phyloP scores from a whole-genome alignment of 2,329 filamentous ascomycete genomes.

The Aspergillus costaricaensis region DNA sequence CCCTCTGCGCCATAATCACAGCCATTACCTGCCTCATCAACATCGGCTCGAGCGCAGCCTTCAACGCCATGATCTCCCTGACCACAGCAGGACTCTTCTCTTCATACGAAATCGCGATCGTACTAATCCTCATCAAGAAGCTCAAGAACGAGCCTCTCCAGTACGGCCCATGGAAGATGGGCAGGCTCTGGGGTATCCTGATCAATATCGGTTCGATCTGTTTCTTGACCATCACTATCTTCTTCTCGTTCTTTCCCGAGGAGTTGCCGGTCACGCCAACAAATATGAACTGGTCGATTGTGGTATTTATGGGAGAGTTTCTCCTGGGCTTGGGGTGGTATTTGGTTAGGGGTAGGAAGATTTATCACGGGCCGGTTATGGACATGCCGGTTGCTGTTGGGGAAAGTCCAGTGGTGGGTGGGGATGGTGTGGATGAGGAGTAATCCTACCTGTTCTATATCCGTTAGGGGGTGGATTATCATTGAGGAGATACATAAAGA shows the following conservation, averaged over 20 bases:
- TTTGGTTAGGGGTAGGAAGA: slow-evolving; percentile 31
- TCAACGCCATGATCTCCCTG: slow-evolving; percentile 56
- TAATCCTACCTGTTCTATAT: too few relatives aligned
- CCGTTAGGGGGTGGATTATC: fast-evolving
- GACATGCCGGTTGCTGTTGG: background rate
- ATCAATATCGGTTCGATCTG: background rate
- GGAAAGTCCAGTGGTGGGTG: background rate
- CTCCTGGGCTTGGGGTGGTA: slow-evolving; percentile 45
- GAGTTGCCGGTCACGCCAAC: slow-evolving; percentile 30
- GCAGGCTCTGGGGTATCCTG: slow-evolving; percentile 25
- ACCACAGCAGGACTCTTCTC: slow-evolving; percentile 51
- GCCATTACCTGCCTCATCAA: slow-evolving; percentile 46
- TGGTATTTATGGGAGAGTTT: slow-evolving; percentile 43
- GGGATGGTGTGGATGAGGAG: background rate
- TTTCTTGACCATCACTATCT: slow-evolving; percentile 1
- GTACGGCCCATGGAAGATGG: slow-evolving; percentile 46
- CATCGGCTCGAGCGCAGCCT: slow-evolving; percentile 54
- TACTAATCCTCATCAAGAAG: slow-evolving; percentile 47
- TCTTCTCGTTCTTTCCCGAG: background rate
- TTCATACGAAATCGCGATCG: slow-evolving; percentile 53
- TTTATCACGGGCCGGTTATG: slow-evolving; percentile 33
- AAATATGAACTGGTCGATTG: slow-evolving; percentile 55
- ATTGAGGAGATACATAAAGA: background rate
- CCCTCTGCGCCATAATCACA: slow-evolving; percentile 36
- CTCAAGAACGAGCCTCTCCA: slow-evolving; percentile 43